Conservation (phyloP, 768 basidiomycete genomes). For the Hydnomerulius pinastri region DNA sequence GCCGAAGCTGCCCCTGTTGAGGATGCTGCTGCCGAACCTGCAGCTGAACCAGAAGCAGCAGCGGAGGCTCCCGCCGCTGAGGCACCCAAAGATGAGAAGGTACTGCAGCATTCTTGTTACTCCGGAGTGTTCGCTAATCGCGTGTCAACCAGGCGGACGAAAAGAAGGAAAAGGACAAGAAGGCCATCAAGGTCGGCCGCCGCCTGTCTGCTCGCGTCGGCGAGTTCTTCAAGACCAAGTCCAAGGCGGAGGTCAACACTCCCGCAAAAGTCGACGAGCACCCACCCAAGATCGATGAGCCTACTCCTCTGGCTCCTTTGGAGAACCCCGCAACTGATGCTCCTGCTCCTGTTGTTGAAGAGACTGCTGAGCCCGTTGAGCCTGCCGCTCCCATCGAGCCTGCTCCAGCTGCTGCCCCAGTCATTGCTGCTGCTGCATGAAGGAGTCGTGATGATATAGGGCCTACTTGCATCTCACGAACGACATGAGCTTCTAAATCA, state of each 20-base stretch:
- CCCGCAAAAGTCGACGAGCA: conserved; percentile 87
- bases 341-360: conserved; percentile 36
- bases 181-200: conserved; percentile 68
- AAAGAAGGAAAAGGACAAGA: conserved; percentile 51
- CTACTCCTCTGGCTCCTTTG: conserved; percentile 77
- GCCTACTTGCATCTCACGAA: conserved; percentile 38
- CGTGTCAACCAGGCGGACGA: conserved; percentile 39
- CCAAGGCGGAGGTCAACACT: conserved; percentile 60
- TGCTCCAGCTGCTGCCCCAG: conserved; percentile 57
- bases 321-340: conserved; percentile 71
- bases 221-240: conserved; percentile 80
- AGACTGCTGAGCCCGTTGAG: conserved; percentile 33
- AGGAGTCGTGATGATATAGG: conserved; percentile 16
- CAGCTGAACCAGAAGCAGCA: conserved; percentile 28
- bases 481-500: conserved; percentile 46
- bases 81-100: conserved; percentile 62
- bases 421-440: conserved; percentile 83
- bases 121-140: not conserved
- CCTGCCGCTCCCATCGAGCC: conserved; percentile 26
- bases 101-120: conserved; percentile 22
- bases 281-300: conserved; percentile 87
- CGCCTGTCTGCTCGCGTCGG: conserved; percentile 83
- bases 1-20: conserved; percentile 26
- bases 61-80: conserved; percentile 39
- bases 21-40: conserved; percentile 29